Evolutionary conservation across 1,284 basidiomycete species (phyloP).

Genomic region (Bondarzewia mesenterica): DNA sequence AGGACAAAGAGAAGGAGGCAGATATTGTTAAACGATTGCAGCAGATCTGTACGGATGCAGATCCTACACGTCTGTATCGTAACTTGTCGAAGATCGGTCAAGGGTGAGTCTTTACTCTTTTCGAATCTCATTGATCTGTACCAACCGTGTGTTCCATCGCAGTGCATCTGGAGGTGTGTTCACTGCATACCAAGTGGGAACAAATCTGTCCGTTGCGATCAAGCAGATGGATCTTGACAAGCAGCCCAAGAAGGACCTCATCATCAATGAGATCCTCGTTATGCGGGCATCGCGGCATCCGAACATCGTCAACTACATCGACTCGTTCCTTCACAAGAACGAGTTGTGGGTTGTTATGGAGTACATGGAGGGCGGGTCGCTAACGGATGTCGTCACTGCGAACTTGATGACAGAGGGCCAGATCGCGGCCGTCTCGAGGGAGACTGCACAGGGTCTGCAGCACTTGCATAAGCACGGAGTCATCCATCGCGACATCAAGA

Average conservation of each 20-base stretch:
- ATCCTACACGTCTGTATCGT: constrained; percentile 90
- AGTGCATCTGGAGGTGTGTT: constrained; percentile 97
- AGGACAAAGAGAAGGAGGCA: constrained; percentile 75
- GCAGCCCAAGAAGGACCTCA: constrained; percentile 98
- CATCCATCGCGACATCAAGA: constrained; percentile 98
- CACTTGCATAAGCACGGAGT: constrained; percentile 93
- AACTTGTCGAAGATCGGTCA: constrained; percentile 96
- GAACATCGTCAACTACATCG: constrained; percentile 99
- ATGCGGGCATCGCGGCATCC: constrained; percentile 95
- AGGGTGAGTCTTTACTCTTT: constrained; percentile 51
- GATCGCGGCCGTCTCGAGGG: constrained; percentile 89
- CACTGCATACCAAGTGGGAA: constrained; percentile 94
- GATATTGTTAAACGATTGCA: constrained; percentile 90
- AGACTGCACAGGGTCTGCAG: constrained; percentile 86
- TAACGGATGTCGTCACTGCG: constrained; percentile 95
- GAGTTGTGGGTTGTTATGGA: constrained; percentile 99
- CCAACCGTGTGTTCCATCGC: constrained; percentile 4
- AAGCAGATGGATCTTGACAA: constrained; percentile 99
- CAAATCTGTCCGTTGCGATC: constrained; percentile 92
- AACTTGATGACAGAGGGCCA: constrained; percentile 95
- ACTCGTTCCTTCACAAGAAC: constrained; percentile 95
- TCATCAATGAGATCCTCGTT: constrained; percentile 99
- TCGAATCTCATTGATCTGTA: constrained; percentile 3
- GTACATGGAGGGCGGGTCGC: constrained; percentile 94
- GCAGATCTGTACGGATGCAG: constrained; percentile 94